Evolutionary conservation across 257 asterid species (phyloP), one percentile per base, ranked within the genome.

Genomic region (Solanum chiquidenum): DNA sequence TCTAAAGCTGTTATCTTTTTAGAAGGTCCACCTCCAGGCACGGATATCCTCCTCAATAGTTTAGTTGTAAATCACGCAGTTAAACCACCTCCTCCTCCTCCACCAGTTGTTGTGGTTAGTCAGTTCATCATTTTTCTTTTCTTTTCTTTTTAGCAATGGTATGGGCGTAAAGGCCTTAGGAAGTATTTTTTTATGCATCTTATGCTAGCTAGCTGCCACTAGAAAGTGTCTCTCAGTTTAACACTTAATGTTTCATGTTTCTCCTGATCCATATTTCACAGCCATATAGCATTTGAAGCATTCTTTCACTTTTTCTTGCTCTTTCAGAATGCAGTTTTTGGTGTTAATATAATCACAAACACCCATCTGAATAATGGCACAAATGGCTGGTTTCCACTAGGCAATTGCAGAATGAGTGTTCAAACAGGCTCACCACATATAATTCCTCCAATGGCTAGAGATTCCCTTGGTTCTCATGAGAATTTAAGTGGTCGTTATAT

Each of bases 11-110:
- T 96, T 52, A 84, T 97, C 62, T 97, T 86, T 90, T 87, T 97
- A 21, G 99, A 97, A 91, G 99, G 99, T 85, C 98, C 99, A 23
- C 92, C 98, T 66, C 92, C 97, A 5, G 98, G 99, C 86, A 94
- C 91, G 3, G 99, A 97, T 89, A 96, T 97, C 91, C 99, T 97
- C 89, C 94, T 97, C 25, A 87, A 97, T 85, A 93, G 90, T 88
- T 88, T 97, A 31, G 89, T 91, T 37, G 91, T 95, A 83, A 94
- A 92, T 92, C 99, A 88, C 69, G 98, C 98, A 69, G 92, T 94
- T 29, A 95, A 93, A 94, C 88, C 91, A 37, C 95, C 95, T 58
- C 98, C 96, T 64, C 87, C 98, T 18, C 85, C 89, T 80, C 95
- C 95, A 88, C 99, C 98, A 46, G 80, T 46, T 87, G 91, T 91